These are phyloP conservation scores for Gonium pectorale DNA, from an alignment of 139 green algal genomes.

Conservation along the genomic window DNA sequence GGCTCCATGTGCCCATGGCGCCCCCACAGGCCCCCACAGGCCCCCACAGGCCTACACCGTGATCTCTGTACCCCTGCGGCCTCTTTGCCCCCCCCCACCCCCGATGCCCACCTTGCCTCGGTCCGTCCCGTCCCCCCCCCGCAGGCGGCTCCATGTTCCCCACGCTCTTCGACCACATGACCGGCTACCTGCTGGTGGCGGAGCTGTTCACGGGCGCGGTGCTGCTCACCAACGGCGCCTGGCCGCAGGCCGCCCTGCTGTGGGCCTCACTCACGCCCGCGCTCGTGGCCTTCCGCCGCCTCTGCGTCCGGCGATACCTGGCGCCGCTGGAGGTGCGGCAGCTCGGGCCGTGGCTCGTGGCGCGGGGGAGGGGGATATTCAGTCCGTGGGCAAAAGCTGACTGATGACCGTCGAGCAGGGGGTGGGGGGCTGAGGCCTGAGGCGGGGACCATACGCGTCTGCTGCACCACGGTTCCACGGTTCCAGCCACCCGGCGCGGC, in stretches of 20 bases:
- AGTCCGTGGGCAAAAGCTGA: neutral
- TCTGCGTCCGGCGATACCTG: conserved; percentile 1
- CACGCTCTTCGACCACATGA: conserved; percentile 3
- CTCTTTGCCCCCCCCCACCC: too few relatives aligned
- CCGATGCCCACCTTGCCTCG: too few relatives aligned
- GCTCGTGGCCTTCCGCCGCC: neutral
- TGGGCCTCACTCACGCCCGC: conserved; percentile 21
- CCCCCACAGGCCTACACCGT: too few relatives aligned
- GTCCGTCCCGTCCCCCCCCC: neutral
- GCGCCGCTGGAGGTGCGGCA: conserved; percentile 22
- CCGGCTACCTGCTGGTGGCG: conserved; percentile 5
- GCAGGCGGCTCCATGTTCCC: conserved; percentile 42
- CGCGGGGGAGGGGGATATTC: neutral
- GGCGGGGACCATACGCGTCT: too few relatives aligned
- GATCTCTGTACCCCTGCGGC: too few relatives aligned
- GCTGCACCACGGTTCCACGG: too few relatives aligned
- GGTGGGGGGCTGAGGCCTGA: neutral
- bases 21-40: too few relatives aligned
- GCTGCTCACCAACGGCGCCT: conserved; percentile 43
- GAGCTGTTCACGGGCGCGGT: conserved; percentile 42
- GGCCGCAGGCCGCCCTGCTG: conserved; percentile 24
- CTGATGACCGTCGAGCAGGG: neutral
- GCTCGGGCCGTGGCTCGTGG: neutral
- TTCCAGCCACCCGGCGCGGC: too few relatives aligned
- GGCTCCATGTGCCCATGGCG: too few relatives aligned